Percentiles rank a stretch among this genome's conserved stretches.
phyloP scores from a whole-genome alignment of 331 rosid species.

The Pyrus hybrid region DNA sequence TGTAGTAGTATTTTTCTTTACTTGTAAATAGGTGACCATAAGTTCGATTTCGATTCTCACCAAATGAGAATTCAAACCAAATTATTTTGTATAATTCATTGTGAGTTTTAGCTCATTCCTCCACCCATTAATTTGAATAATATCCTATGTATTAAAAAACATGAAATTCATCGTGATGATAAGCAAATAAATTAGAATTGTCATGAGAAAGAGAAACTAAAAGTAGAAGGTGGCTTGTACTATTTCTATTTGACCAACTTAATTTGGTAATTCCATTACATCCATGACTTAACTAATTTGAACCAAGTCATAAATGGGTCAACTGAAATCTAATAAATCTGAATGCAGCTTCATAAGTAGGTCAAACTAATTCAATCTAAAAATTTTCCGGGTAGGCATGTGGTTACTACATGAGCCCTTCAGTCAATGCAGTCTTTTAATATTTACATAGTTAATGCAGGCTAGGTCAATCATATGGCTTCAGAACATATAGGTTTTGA shows the following conservation, averaged over 20 bases:
- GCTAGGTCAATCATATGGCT: not conserved
- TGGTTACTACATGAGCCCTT: not conserved
- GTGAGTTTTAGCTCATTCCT: too few species aligned
- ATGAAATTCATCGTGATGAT: too few species aligned
- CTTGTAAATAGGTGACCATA: too few species aligned
- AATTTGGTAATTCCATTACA: not conserved
- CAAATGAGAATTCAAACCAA: too few species aligned
- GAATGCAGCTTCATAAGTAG: conserved; percentile 1
- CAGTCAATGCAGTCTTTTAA: not conserved
- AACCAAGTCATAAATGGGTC: not conserved
- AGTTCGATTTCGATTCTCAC: too few species aligned
- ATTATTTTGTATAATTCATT: too few species aligned
- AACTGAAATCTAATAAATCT: not conserved
- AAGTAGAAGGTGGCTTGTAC: not conserved
- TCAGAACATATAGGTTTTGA: not conserved
- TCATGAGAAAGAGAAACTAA: not conserved
- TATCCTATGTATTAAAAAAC: too few species aligned
- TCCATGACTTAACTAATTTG: not conserved
- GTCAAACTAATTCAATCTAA: conserved; percentile 4
- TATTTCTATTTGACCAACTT: not conserved
- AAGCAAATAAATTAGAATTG: not conserved
- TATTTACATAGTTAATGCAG: not conserved
- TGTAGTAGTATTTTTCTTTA: too few species aligned
- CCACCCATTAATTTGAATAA: too few species aligned
- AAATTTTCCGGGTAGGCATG: not conserved